Base-by-base conservation (phyloP, 192 early-diverging fungal genomes). In the Coemansia sp. region DNA sequence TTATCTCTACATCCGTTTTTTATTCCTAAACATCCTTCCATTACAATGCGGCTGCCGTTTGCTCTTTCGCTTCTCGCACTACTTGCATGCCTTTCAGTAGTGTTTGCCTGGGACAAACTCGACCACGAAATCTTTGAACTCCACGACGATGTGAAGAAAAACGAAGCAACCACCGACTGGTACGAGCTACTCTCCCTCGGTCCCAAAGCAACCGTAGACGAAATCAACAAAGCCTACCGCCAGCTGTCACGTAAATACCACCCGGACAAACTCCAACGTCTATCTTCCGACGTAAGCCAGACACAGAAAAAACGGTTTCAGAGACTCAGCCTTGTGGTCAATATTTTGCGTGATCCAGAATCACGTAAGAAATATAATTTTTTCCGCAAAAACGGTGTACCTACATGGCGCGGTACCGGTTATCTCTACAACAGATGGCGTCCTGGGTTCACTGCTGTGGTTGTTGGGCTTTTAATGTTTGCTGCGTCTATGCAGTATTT, bases 61-160 rank as follows among this genome's bases (percentile, higher is more conserved):
- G 45, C 15, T 48, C 45, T 48, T 3, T 8, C 12, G 45, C 12
- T 48, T 48, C 12, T 48, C 45, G 45, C 45, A 2, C 2, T 14
- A 14, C 45, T 48, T 12, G 45, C 45, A 14, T 48, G 11, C 3
- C 45, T 48, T 2, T 48, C 45, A 2, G 45, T 48, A 11, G 45
- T 48, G 12, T 14, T 48, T 12, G 77, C 78, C 2, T 86, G 81
- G 81, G 81, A 79, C 67, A 67, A 86, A 84, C 86, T 86, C 20
- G 92, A 93, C 73, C 89, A 90, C 75, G 91, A 92, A 73, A 93
- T 93, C 66, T 93, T 93, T 78, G 91, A 92, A 84, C 87, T 93
- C 61, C 87, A 90, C 45, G 92, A 93, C 76, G 86, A 87, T 35
- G 76, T 93, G 56, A 89, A 90, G 72, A 85, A 81, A 60, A 86